Evolutionary conservation across 129 eudicot genomes (phyloP).

Genomic region (Artemisia argyi): DNA sequence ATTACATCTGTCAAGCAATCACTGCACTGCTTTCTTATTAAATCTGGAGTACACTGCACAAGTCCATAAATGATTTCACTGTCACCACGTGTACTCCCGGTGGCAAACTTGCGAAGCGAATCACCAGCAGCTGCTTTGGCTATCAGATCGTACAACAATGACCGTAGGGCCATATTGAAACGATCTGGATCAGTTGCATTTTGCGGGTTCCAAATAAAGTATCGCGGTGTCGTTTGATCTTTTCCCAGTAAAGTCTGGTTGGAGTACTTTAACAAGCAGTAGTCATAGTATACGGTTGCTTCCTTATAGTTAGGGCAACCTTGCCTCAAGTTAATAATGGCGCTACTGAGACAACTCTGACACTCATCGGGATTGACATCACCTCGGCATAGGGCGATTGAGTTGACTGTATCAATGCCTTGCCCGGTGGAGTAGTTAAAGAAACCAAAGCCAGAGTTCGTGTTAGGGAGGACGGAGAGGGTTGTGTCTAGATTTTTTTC

Average conservation of each 20-base stretch:
- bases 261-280: not conserved
- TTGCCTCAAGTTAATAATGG: not conserved
- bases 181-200: not conserved
- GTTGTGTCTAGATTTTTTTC: not conserved
- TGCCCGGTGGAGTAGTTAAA: not conserved
- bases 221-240: not conserved
- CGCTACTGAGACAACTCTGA: not conserved
- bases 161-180: not conserved
- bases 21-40: not conserved
- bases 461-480: not conserved
- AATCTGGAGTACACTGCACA: not conserved
- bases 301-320: not conserved
- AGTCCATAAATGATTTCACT: not conserved
- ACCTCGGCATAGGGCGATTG: not conserved
- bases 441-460: not conserved
- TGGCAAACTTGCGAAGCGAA: not conserved
- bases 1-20: not conserved
- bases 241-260: not conserved
- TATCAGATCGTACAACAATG: not conserved
- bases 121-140: not conserved
- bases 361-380: not conserved
- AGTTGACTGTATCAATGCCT: not conserved
- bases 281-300: not conserved
- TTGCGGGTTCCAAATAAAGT: not conserved
- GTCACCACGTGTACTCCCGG: not conserved